A percentile compares a stretch with the other conserved stretches of the same genome.
Conservation (phyloP, 1,284 basidiomycete species). For the Cutaneotrichosporon arboriforme region DNA sequence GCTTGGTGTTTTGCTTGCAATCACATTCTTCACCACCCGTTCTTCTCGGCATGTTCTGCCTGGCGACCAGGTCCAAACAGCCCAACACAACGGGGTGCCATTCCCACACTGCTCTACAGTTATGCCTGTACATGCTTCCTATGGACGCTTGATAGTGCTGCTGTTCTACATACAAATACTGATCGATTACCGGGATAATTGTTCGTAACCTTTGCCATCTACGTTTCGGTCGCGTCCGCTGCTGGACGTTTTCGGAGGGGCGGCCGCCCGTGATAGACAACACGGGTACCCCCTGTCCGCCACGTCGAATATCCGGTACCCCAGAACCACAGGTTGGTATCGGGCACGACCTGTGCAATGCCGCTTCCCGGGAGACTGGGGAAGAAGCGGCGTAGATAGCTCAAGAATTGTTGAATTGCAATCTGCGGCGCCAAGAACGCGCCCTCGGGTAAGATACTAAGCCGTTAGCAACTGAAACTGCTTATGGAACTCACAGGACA, state of each 20-base stretch:
- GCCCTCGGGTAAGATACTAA: constrained; percentile 17
- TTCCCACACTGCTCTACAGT: no score
- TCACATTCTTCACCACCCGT: no score
- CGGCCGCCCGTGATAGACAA: constrained; percentile 8
- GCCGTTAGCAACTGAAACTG: not conserved
- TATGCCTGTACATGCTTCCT: no score
- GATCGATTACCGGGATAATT: not conserved
- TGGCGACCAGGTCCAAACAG: no score
- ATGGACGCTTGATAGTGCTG: no score
- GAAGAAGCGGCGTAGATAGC: constrained; percentile 14
- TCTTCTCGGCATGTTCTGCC: no score
- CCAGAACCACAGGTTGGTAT: constrained; percentile 18
- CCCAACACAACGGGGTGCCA: no score
- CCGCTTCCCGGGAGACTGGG: constrained; percentile 17
- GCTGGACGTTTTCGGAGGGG: no score
- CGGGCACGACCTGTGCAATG: constrained; percentile 3
- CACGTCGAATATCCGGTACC: constrained; percentile 11
- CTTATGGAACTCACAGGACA: constrained; percentile 25
- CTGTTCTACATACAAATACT: not conserved
- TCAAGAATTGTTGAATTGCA: constrained; percentile 5
- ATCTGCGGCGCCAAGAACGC: constrained; percentile 12
- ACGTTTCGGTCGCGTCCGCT: no score
- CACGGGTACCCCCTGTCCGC: constrained; percentile 10
- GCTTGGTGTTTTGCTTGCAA: no score
- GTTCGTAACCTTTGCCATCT: not conserved